A percentile compares a stretch with the other conserved stretches of the same genome.
phyloP scores from a whole-genome alignment of 2,329 filamentous ascomycete genomes.

The Talaromyces albobiverticillius region DNA sequence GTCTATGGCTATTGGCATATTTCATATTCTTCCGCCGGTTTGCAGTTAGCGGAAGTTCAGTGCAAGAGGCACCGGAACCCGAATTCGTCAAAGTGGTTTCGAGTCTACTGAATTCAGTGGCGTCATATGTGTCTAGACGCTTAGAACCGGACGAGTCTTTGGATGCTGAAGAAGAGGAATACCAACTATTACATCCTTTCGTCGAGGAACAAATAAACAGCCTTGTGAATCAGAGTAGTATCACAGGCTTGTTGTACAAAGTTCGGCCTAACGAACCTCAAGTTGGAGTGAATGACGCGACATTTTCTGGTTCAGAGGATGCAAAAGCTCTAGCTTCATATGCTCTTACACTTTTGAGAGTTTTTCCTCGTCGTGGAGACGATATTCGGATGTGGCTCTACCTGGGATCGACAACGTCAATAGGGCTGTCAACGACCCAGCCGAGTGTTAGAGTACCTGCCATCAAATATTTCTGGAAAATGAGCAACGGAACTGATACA shows the following conservation, averaged over 20 bases:
- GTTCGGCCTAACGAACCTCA: constrained; percentile 21
- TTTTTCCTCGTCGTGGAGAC: constrained; percentile 77
- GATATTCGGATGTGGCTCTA: constrained; percentile 95
- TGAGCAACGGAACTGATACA: constrained; percentile 55
- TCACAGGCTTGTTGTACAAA: constrained; percentile 60
- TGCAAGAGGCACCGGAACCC: constrained; percentile 45
- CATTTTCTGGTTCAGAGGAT: constrained; percentile 50
- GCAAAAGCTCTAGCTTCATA: constrained; percentile 79
- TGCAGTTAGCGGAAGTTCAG: constrained; percentile 37
- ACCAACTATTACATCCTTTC: constrained; percentile 47
- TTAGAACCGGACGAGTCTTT: constrained; percentile 43
- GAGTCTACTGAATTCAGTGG: constrained; percentile 54
- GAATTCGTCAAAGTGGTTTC: constrained; percentile 58
- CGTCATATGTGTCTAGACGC: constrained; percentile 51
- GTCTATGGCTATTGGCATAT: constrained; percentile 58
- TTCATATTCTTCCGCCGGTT: constrained; percentile 58
- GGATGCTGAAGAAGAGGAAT: constrained; percentile 27
- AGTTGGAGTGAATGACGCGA: background rate
- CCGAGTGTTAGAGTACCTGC: constrained; percentile 54
- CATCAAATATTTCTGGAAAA: constrained; percentile 82
- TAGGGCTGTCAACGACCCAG: constrained; percentile 31
- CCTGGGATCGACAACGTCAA: constrained; percentile 60
- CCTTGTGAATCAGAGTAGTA: constrained; percentile 71
- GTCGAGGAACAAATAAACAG: constrained; percentile 65
- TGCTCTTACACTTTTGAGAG: constrained; percentile 77